These are phyloP conservation scores for Leptographium wingfieldii DNA, from an alignment of 2,329 filamentous ascomycete genomes.

Conservation along the genomic window DNA sequence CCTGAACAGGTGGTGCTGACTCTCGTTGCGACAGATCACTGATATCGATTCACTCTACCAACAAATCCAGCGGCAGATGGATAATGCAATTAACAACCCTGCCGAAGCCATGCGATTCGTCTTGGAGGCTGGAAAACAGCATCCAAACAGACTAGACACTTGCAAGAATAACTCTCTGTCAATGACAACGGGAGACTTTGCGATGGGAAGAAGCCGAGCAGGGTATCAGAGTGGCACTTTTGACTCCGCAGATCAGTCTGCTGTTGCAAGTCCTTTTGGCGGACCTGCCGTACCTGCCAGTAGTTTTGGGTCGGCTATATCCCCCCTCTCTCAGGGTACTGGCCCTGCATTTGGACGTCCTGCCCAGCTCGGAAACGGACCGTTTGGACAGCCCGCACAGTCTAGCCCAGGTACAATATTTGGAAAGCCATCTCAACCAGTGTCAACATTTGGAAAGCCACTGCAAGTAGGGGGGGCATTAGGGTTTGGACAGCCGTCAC, in stretches of 20 bases:
- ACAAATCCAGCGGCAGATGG: conserved; percentile 58
- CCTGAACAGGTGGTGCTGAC: neutral
- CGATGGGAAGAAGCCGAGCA: conserved; percentile 21
- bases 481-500: conserved; percentile 26
- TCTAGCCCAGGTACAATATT: conserved; percentile 18
- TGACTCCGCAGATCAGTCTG: conserved; percentile 16
- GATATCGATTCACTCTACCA: conserved; percentile 49
- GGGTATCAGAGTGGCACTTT: conserved; percentile 17
- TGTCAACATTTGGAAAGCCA: conserved; percentile 27
- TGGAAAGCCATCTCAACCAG: conserved; percentile 21
- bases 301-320: conserved; percentile 32
- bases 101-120: conserved; percentile 62
- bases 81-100: conserved; percentile 54
- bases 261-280: conserved; percentile 25
- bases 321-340: conserved; percentile 15
- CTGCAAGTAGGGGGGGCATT: conserved; percentile 11
- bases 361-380: conserved; percentile 13
- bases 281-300: neutral
- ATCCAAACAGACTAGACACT: conserved; percentile 63
- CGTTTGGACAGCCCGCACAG: conserved; percentile 20
- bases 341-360: conserved; percentile 19
- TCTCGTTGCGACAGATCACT: conserved; percentile 32
- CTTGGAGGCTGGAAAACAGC: conserved; percentile 50
- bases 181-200: conserved; percentile 32
- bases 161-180: conserved; percentile 32